These are phyloP conservation scores for Candida pini DNA, from an alignment of 805 yeast species.

Conservation along the genomic window DNA sequence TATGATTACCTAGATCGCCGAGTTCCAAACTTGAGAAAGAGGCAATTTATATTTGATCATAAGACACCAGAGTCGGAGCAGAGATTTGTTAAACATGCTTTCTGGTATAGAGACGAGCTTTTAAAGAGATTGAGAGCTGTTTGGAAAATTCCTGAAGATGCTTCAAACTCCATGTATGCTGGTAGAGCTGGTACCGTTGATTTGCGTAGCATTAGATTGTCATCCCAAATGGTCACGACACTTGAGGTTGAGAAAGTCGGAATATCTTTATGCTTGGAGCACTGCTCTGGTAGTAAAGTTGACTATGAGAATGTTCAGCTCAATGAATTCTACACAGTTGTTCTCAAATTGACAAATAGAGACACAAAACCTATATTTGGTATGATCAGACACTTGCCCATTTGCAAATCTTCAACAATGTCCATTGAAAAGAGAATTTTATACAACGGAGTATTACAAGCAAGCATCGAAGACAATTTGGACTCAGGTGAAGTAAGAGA, in stretches of 20 bases:
- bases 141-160: conserved; percentile 45
- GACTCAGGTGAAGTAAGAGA: conserved; percentile 36
- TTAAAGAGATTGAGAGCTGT: conserved; percentile 53
- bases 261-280: conserved; percentile 31
- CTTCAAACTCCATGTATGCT: conserved; percentile 23
- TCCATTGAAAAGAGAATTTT: conserved; percentile 53
- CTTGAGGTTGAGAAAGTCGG: conserved; percentile 45
- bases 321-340: conserved; percentile 48
- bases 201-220: conserved; percentile 58
- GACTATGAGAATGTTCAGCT: conserved; percentile 30
- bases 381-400: conserved; percentile 54
- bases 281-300: conserved; percentile 6
- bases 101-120: conserved; percentile 76
- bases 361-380: conserved; percentile 41
- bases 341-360: conserved; percentile 45
- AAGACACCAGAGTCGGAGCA: conserved; percentile 53
- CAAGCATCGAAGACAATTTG: conserved; percentile 37
- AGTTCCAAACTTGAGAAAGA: conserved; percentile 66
- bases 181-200: conserved; percentile 55
- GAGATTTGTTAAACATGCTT: conserved; percentile 49
- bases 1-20: conserved; percentile 39
- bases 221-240: conserved; percentile 52
- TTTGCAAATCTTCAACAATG: conserved; percentile 24
- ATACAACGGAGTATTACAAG: conserved; percentile 69
- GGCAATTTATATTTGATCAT: conserved; percentile 62